phyloP scores from a whole-genome alignment of 2,329 filamentous ascomycete genomes.

The Fusarium concolor region DNA sequence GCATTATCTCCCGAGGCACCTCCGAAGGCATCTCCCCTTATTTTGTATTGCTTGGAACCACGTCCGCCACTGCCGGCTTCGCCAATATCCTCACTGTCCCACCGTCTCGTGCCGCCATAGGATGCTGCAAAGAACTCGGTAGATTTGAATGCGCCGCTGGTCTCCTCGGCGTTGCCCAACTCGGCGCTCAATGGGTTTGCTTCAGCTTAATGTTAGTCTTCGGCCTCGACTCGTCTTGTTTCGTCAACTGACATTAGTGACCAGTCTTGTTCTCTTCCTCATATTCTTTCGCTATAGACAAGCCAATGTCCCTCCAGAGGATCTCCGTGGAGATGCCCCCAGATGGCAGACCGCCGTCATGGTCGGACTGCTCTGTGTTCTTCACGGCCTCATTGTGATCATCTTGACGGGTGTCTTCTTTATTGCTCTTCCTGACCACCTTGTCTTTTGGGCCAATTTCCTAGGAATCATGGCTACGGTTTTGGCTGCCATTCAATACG shows the following conservation, averaged over 20 bases:
- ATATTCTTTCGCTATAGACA: conserved; percentile 85
- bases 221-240: conserved; percentile 30
- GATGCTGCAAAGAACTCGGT: conserved; percentile 85
- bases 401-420: conserved; percentile 77
- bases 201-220: conserved; percentile 86
- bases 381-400: conserved; percentile 79
- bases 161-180: conserved; percentile 87
- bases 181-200: conserved; percentile 91
- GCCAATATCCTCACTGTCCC: conserved; percentile 92
- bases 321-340: conserved; percentile 64
- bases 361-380: conserved; percentile 77
- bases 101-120: conserved; percentile 83
- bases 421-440: conserved; percentile 68
- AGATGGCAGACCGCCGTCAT: conserved; percentile 82
- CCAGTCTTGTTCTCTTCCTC: conserved; percentile 89
- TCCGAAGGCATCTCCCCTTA: conserved; percentile 96
- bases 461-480: conserved; percentile 82
- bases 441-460: conserved; percentile 85
- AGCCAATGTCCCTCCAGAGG: conserved; percentile 62
- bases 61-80: conserved; percentile 87
- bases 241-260: conserved; percentile 14
- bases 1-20: conserved; percentile 86
- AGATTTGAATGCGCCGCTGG: conserved; percentile 87
- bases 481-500: conserved; percentile 88
- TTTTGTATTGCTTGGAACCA: conserved; percentile 93